These are phyloP conservation scores for Peronospora belbahrii DNA, from an alignment of 352 stramenopile species.

Conservation along the genomic window DNA sequence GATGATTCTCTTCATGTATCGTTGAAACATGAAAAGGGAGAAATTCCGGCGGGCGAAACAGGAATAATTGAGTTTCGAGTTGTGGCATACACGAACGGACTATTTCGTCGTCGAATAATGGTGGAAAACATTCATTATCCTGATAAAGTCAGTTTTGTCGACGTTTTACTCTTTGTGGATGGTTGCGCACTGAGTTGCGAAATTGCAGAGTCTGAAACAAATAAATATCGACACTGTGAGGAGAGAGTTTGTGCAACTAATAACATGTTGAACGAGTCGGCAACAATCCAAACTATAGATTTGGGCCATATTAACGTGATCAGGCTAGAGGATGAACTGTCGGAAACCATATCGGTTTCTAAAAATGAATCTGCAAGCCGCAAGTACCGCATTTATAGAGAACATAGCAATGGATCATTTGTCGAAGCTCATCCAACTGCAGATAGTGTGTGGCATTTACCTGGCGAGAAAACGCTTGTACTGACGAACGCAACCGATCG, in stretches of 20 bases:
- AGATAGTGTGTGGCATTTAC: constrained; percentile 1
- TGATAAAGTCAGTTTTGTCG: constrained; percentile 67
- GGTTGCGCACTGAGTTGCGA: constrained; percentile 48
- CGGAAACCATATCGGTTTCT: constrained; percentile 17
- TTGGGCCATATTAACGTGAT: constrained; percentile 68
- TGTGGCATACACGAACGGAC: constrained; percentile 57
- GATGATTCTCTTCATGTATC: constrained; percentile 63
- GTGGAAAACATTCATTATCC: constrained; percentile 82
- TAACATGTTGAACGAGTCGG: constrained; percentile 2
- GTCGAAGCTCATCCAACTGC: constrained; percentile 12
- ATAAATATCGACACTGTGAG: background rate
- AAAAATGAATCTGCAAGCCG: constrained; percentile 34
- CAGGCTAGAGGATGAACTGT: constrained; percentile 57
- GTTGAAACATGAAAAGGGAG: constrained; percentile 62
- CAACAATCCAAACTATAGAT: constrained; percentile 26
- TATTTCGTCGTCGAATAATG: constrained; percentile 74
- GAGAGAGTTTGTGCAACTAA: background rate
- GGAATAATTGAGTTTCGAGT: constrained; percentile 52
- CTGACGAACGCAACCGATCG: constrained; percentile 56
- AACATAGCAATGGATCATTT: constrained; percentile 10
- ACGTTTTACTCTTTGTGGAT: constrained; percentile 80
- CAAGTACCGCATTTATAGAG: constrained; percentile 61
- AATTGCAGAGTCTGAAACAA: constrained; percentile 10
- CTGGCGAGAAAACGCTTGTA: constrained; percentile 23
- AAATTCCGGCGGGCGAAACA: constrained; percentile 54